A percentile compares a stretch with the other conserved stretches of the same genome.
These are phyloP conservation scores for Saksenaea oblongispora DNA, from an alignment of 371 early-diverging fungal genomes.

Conservation along the genomic window DNA sequence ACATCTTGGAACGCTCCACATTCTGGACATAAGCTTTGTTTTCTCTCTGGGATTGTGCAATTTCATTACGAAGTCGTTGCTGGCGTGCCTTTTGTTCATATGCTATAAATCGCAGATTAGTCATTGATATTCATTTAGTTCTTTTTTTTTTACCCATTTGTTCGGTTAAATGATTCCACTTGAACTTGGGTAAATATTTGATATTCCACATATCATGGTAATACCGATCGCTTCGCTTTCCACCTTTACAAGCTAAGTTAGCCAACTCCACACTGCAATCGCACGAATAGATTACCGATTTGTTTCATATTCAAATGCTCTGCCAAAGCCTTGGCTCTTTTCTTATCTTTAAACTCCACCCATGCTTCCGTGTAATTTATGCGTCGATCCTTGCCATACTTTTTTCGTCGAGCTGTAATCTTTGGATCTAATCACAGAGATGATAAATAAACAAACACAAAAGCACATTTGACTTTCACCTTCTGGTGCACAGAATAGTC, in stretches of 20 bases:
- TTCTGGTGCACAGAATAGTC: conserved; percentile 88
- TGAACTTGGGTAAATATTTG: conserved; percentile 94
- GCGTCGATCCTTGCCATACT: conserved; percentile 74
- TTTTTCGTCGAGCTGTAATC: conserved; percentile 59
- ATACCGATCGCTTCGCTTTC: conserved; percentile 79
- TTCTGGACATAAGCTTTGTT: conserved; percentile 84
- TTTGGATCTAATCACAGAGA: conserved; percentile 46
- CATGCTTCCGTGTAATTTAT: conserved; percentile 93
- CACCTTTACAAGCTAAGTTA: conserved; percentile 41
- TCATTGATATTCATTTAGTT: neutral
- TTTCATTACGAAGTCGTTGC: conserved; percentile 84
- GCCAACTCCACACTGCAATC: neutral
- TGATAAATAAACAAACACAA: neutral
- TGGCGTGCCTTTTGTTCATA: conserved; percentile 82
- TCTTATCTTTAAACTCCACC: conserved; percentile 95
- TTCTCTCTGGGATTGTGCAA: conserved; percentile 82
- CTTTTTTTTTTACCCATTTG: conserved; percentile 68
- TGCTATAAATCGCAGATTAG: conserved; percentile 40
- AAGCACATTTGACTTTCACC: conserved; percentile 34
- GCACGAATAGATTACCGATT: conserved; percentile 55
- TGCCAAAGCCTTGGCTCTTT: conserved; percentile 81
- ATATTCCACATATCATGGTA: conserved; percentile 96
- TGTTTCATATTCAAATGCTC: conserved; percentile 73
- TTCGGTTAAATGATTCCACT: conserved; percentile 94
- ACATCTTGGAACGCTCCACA: conserved; percentile 85